Evolutionary conservation across 2,329 filamentous ascomycete genomes (phyloP).

Genomic region (Calycina marina): DNA sequence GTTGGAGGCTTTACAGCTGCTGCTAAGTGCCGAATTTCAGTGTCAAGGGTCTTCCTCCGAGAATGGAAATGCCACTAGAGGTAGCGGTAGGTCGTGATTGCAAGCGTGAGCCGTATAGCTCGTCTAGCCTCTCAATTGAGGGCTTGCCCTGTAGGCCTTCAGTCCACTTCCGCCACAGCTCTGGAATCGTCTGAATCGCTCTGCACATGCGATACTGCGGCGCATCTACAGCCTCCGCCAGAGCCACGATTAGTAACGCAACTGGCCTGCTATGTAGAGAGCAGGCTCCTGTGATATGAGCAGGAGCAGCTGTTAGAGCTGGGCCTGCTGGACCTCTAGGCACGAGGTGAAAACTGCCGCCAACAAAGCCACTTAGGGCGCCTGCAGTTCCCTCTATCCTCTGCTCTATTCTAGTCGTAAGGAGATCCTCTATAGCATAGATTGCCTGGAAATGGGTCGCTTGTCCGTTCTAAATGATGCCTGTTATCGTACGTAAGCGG

Average conservation of each 20-base stretch:
- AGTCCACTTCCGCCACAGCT: not conserved
- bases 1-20: not conserved
- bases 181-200: not conserved
- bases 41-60: not conserved
- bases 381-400: not conserved
- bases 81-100: not conserved
- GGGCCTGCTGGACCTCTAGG: constrained; percentile 1
- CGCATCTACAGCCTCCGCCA: not conserved
- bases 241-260: not conserved
- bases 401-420: constrained; percentile 1
- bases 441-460: constrained; percentile 1
- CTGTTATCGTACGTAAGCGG: constrained; percentile 1
- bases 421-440: constrained; percentile 1
- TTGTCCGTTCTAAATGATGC: constrained; percentile 3
- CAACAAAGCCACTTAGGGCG: constrained; percentile 1
- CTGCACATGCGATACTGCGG: not conserved
- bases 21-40: not conserved
- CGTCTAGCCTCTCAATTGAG: not conserved
- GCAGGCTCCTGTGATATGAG: not conserved
- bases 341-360: constrained; percentile 3
- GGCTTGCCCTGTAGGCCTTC: not conserved
- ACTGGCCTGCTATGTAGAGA: no score
- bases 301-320: not conserved
- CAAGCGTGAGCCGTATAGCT: not conserved
- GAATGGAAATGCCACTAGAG: not conserved